Conservation (phyloP, 768 basidiomycete genomes). For the Pisolithus tinctorius region DNA sequence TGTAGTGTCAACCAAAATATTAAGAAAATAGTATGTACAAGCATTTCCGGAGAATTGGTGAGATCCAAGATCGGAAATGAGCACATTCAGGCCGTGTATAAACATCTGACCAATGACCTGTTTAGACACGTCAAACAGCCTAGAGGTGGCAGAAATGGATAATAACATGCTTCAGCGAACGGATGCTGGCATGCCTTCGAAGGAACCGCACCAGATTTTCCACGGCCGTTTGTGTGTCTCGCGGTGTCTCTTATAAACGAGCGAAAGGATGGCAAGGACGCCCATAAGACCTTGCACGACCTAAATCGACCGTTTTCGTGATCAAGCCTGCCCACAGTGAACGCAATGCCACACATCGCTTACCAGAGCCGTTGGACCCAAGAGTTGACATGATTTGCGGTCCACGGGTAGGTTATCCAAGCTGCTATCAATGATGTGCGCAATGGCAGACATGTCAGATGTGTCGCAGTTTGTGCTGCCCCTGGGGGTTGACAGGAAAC, state of each 20-base stretch:
- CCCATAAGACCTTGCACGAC: constrained; percentile 85
- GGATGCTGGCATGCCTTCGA: not conserved
- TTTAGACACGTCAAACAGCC: constrained; percentile 91
- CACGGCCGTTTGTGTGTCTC: constrained; percentile 84
- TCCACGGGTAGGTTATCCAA: constrained; percentile 33
- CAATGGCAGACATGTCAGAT: constrained; percentile 9
- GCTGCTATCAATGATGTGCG: constrained; percentile 2
- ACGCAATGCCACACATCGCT: constrained; percentile 8
- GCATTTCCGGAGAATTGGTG: constrained; percentile 69
- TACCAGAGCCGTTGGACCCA: constrained; percentile 43
- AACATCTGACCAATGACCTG: constrained; percentile 84
- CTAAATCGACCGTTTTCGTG: constrained; percentile 29
- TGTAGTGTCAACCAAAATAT: constrained; percentile 72
- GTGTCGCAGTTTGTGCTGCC: not conserved
- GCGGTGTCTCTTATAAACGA: constrained; percentile 83
- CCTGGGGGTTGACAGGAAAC: not conserved
- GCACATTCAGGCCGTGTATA: constrained; percentile 71
- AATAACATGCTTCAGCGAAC: constrained; percentile 5
- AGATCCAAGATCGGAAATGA: constrained; percentile 75
- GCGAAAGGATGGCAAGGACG: constrained; percentile 78
- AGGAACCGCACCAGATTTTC: constrained; percentile 72
- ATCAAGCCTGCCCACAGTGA: not conserved
- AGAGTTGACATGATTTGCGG: constrained; percentile 35
- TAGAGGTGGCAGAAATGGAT: constrained; percentile 19
- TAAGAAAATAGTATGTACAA: constrained; percentile 88